Base-by-base conservation (phyloP, 2,329 filamentous ascomycete genomes). In the Trichoderma cornu-damae region DNA sequence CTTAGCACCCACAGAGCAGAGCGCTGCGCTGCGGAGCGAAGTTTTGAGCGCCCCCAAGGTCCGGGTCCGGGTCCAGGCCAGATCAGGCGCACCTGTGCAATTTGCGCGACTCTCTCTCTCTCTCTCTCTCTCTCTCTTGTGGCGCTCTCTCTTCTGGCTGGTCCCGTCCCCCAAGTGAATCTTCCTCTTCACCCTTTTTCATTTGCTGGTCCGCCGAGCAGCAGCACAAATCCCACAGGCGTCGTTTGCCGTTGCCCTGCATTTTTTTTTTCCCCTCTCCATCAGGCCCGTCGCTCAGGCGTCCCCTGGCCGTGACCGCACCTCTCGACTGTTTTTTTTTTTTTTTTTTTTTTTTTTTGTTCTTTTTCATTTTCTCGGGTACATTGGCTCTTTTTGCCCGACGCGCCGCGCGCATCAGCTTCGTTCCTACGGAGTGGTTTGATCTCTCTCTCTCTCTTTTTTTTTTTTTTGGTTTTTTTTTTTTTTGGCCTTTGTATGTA, bases 161-260 rank as follows among this genome's bases (percentile, higher is more conserved):
- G 22, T 53, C 51, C 20, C 56, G 46, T 49, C 50, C 56, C 46
- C 56, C 49, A 58, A 57, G 40, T 35, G 42, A 42, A 57, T 52
- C 58, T 48, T 46, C 32, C 44, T 49, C 46, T 49, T 57, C 54
- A 57, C 53, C 47, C 53, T 59, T 59, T 57, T 49, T 28, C 40
- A 43, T 57, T 43, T 57, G 47, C 54, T 18, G 32, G 46, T 28
- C 46, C 26, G 28, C 42, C 14, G 32, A 18, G 16, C 20, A 28
- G 24, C 54, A 35, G 20, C 20, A 43, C n/a, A 38, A 42, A 20
- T 42, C 18, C 40, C 46, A 20, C 47, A 35, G 46, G 46, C 54
- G 7, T 50, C 47, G 28, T 28, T 35, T 35, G 46, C 35, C 20
- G 35, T 8, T 42, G 16, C 28, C 16, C n/a, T n/a, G n/a, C n/a